Percentiles rank a stretch among this genome's conserved stretches.
phyloP scores from a whole-genome alignment of 352 stramenopile genomes.

The Phytophthora tentaculata region DNA sequence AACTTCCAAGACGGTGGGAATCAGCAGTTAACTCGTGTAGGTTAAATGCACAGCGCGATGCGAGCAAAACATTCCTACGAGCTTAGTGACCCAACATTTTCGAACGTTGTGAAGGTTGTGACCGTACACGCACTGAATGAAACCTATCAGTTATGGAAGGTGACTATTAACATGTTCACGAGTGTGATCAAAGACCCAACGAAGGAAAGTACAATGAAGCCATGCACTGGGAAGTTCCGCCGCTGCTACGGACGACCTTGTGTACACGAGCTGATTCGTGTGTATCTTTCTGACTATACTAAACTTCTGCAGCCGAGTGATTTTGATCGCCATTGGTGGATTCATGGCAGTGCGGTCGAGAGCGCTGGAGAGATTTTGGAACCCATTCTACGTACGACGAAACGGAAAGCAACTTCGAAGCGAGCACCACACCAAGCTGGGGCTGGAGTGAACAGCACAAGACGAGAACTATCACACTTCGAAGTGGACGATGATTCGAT shows the following conservation, averaged over 20 bases:
- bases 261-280: not conserved
- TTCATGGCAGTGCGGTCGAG: not conserved
- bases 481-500: not conserved
- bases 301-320: not conserved
- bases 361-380: not conserved
- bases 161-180: not conserved
- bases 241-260: not conserved
- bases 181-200: not conserved
- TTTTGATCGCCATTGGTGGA: not conserved
- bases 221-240: not conserved
- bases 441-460: not conserved
- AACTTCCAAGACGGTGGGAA: not conserved
- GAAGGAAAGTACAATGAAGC: not conserved
- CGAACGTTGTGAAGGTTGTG: not conserved
- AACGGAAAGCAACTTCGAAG: not conserved
- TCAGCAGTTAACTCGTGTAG: not conserved
- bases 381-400: not conserved
- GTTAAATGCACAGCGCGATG: not conserved
- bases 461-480: not conserved
- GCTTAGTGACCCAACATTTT: not conserved
- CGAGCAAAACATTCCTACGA: not conserved
- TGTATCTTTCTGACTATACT: not conserved
- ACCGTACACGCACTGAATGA: not conserved
- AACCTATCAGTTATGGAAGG: not conserved
- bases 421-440: not conserved